A percentile compares a stretch with the other conserved stretches of the same genome.
Evolutionary conservation across 768 basidiomycete species (phyloP).

Genomic region (Astraeus odoratus): DNA sequence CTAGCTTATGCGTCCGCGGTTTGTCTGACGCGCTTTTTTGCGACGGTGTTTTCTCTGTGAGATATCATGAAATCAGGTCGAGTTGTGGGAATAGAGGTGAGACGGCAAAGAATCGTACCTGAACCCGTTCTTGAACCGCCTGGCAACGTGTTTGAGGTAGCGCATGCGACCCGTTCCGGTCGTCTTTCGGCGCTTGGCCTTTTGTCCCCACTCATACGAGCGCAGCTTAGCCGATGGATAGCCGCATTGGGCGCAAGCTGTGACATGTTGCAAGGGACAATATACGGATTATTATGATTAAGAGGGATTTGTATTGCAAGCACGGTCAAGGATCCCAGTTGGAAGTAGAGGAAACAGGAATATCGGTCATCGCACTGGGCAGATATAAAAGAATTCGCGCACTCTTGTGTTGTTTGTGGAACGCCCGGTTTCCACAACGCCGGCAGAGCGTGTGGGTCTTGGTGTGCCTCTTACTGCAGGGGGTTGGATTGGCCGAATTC

Average conservation of each 20-base stretch:
- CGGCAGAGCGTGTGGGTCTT: slow-evolving; percentile 97
- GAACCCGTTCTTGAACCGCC: slow-evolving; percentile 99
- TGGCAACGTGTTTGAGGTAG: slow-evolving; percentile 86
- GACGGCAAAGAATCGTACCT: slow-evolving; percentile 41
- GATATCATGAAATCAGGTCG: background rate
- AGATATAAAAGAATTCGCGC: slow-evolving; percentile 22
- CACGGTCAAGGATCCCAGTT: background rate
- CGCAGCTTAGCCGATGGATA: slow-evolving; percentile 94
- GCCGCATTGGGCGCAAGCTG: slow-evolving; percentile 93
- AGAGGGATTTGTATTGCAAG: too few relatives aligned
- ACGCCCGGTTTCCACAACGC: slow-evolving; percentile 90
- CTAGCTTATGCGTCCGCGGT: slow-evolving; percentile 38
- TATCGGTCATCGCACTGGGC: background rate
- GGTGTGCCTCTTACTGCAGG: slow-evolving; percentile 85
- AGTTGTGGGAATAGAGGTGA: background rate
- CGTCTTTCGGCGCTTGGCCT: slow-evolving; percentile 99
- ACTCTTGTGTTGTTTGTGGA: slow-evolving; percentile 99
- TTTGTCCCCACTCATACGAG: slow-evolving; percentile 96
- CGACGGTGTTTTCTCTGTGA: slow-evolving; percentile 78
- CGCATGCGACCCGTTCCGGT: slow-evolving; percentile 96
- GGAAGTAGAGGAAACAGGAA: background rate
- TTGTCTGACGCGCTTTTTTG: slow-evolving; percentile 74
- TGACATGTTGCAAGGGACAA: too few relatives aligned
- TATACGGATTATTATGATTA: background rate
- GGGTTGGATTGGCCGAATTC: too few relatives aligned